Conservation (phyloP, 768 basidiomycete species). For the Cyathus striatus region DNA sequence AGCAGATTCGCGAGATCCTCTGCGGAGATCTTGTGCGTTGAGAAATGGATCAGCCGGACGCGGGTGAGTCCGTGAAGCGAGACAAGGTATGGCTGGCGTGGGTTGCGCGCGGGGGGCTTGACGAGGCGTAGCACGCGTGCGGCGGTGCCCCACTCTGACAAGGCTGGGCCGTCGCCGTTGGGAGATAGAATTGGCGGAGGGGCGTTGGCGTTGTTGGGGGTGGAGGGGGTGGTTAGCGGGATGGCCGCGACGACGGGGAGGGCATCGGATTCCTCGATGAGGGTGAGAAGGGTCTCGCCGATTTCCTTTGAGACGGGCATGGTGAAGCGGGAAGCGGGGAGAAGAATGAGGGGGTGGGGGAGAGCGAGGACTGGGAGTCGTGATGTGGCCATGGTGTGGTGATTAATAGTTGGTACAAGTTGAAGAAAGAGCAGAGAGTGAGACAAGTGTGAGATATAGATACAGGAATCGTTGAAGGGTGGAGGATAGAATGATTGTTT, state of each 20-base stretch:
- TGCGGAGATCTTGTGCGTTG: constrained; percentile 18
- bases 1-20: constrained; percentile 25
- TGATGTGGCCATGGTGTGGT: constrained; percentile 30
- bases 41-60: constrained; percentile 42
- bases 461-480: too few relatives aligned
- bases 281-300: constrained; percentile 60
- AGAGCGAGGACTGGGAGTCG: constrained; percentile 69
- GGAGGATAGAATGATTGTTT: too few relatives aligned
- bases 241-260: constrained; percentile 69
- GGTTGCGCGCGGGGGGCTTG: constrained; percentile 50
- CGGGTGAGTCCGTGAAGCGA: constrained; percentile 71
- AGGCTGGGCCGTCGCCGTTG: constrained; percentile 6
- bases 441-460: constrained; percentile 1
- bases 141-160: constrained; percentile 58
- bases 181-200: neutral
- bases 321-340: constrained; percentile 68
- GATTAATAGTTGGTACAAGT: neutral
- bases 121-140: constrained; percentile 70
- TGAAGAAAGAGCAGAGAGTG: neutral
- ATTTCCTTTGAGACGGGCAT: constrained; percentile 58
- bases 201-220: constrained; percentile 9
- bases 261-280: constrained; percentile 65
- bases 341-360: constrained; percentile 65
- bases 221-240: constrained; percentile 36
- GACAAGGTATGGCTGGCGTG: constrained; percentile 59